Percentiles rank a stretch among this genome's conserved stretches.
These are phyloP conservation scores for Colletotrichum abscissum DNA, from an alignment of 2,329 filamentous ascomycete genomes.

Conservation along the genomic window DNA sequence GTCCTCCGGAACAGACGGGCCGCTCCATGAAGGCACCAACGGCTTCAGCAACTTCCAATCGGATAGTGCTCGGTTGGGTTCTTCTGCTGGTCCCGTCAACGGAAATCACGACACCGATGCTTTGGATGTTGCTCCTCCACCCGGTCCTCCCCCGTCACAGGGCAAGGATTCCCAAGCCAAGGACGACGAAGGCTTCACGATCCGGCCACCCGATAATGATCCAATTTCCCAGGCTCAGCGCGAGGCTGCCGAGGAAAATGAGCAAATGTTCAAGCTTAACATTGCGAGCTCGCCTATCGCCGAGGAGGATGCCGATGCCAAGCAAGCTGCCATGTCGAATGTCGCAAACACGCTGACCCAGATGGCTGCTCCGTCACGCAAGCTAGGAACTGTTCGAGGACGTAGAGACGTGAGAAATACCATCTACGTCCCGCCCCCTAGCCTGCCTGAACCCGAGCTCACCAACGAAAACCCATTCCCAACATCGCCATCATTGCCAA, in stretches of 20 bases:
- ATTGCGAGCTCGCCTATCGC: slow-evolving; percentile 83
- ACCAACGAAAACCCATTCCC: slow-evolving; percentile 47
- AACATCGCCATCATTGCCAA: slow-evolving; percentile 50
- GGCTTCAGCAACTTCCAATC: slow-evolving; percentile 53
- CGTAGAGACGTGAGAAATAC: slow-evolving; percentile 93
- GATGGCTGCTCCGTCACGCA: slow-evolving; percentile 73
- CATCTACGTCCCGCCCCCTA: slow-evolving; percentile 75
- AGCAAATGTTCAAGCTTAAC: slow-evolving; percentile 81
- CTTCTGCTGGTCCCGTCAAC: slow-evolving; percentile 55
- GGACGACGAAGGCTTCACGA: slow-evolving; percentile 81
- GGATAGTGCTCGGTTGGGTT: slow-evolving; percentile 44
- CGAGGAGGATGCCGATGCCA: slow-evolving; percentile 80
- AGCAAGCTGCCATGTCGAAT: slow-evolving; percentile 78
- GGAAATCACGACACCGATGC: slow-evolving; percentile 59
- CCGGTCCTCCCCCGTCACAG: slow-evolving; percentile 62
- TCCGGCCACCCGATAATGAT: slow-evolving; percentile 73
- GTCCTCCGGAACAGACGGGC: slow-evolving; percentile 42
- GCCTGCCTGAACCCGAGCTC: slow-evolving; percentile 50
- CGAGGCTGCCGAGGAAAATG: slow-evolving; percentile 71
- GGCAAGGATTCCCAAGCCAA: slow-evolving; percentile 56
- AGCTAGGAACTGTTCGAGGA: slow-evolving; percentile 82
- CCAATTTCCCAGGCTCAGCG: slow-evolving; percentile 79
- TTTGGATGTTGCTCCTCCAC: slow-evolving; percentile 63
- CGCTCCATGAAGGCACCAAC: slow-evolving; percentile 57
- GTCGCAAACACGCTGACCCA: slow-evolving; percentile 79